phyloP scores from a whole-genome alignment of 768 basidiomycete species.

The Suillus variegatus region DNA sequence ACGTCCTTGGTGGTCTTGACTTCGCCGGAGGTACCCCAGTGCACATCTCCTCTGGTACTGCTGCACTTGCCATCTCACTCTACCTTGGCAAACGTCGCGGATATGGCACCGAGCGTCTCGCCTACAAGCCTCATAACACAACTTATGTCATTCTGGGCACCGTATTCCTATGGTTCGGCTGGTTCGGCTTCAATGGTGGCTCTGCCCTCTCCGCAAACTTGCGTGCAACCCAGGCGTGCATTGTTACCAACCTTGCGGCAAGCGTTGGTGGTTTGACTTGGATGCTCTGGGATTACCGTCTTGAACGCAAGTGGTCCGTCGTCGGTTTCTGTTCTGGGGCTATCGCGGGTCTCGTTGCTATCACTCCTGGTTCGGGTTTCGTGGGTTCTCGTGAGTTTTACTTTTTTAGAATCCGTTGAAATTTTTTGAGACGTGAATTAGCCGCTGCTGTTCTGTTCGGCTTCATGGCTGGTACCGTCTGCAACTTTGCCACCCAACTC shows the following conservation, averaged over 20 bases:
- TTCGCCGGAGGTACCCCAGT: constrained; percentile 97
- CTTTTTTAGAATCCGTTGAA: neutral
- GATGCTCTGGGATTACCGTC: constrained; percentile 95
- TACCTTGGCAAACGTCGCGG: constrained; percentile 91
- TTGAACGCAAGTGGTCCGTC: constrained; percentile 91
- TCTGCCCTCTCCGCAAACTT: constrained; percentile 87
- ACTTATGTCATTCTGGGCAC: constrained; percentile 94
- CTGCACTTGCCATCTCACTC: constrained; percentile 87
- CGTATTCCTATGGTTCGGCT: constrained; percentile 91
- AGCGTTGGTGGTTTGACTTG: constrained; percentile 86
- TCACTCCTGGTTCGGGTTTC: constrained; percentile 82
- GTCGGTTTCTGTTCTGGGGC: constrained; percentile 97
- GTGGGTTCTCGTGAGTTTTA: constrained; percentile 68
- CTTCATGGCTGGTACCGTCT: constrained; percentile 76
- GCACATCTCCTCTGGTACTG: constrained; percentile 92
- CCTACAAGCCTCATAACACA: constrained; percentile 94
- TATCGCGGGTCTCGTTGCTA: constrained; percentile 86
- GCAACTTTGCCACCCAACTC: constrained; percentile 96
- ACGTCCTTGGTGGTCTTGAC: constrained; percentile 78
- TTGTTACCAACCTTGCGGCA: constrained; percentile 92
- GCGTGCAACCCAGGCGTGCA: constrained; percentile 84
- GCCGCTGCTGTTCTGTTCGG: constrained; percentile 87
- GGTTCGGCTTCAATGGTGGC: constrained; percentile 97
- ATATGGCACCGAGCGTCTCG: constrained; percentile 86
- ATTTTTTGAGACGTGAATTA: constrained; percentile 18